Conservation (phyloP, 2,329 filamentous ascomycete genomes). For the Stagonosporopsis vannaccii region DNA sequence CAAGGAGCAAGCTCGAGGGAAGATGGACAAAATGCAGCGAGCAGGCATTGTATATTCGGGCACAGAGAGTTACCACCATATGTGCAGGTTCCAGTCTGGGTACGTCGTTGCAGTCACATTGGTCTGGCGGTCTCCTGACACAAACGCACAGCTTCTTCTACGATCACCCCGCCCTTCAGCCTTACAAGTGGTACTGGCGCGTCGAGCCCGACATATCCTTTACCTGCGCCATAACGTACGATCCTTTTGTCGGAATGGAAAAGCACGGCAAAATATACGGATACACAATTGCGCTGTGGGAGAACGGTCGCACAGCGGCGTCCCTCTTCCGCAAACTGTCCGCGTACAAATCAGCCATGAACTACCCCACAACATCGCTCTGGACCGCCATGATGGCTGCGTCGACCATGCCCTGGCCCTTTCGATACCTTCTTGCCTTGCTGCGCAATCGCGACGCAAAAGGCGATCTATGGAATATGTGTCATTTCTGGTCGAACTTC, state of each 20-base stretch:
- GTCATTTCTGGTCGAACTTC: conserved; percentile 81
- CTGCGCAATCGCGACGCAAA: conserved; percentile 64
- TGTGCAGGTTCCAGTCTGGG: conserved; percentile 87
- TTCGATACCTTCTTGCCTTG: conserved; percentile 18
- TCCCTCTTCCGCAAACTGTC: conserved; percentile 50
- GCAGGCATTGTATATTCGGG: conserved; percentile 77
- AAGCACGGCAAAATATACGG: conserved; percentile 97
- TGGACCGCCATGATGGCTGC: conserved; percentile 27
- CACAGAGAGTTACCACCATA: conserved; percentile 90
- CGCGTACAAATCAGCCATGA: conserved; percentile 16
- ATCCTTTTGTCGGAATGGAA: conserved; percentile 94
- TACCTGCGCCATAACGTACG: conserved; percentile 96
- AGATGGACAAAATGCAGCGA: conserved; percentile 81
- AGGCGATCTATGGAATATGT: conserved; percentile 1
- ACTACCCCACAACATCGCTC: conserved; percentile 16
- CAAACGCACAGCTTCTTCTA: conserved; percentile 72
- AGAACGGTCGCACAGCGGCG: conserved; percentile 84
- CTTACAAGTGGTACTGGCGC: conserved; percentile 92
- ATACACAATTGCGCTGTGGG: conserved; percentile 95
- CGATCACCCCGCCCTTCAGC: conserved; percentile 82
- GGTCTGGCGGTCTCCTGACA: no score
- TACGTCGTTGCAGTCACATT: conserved; percentile 12
- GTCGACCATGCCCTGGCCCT: conserved; percentile 24
- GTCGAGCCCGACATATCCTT: conserved; percentile 97
- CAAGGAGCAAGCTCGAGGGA: conserved; percentile 56